phyloP scores from a whole-genome alignment of 2,329 filamentous ascomycete genomes.

The Ramularia endophylla region DNA sequence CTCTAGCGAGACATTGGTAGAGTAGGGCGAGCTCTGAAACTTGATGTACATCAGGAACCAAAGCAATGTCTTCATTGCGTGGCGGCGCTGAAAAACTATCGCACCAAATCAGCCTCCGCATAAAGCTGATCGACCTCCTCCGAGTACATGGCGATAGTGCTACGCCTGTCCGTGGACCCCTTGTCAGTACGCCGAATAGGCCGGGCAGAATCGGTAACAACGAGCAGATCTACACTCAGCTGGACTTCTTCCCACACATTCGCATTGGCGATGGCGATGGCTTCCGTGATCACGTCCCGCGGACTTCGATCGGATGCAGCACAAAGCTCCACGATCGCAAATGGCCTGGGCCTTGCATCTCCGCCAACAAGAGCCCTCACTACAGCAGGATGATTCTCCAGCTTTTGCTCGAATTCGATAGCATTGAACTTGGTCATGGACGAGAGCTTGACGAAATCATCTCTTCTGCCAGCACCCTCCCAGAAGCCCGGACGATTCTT shows the following conservation, averaged over 20 bases:
- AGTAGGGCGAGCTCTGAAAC: too few species aligned
- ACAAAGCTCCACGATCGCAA: constrained; percentile 14
- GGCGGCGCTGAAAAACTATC: too few species aligned
- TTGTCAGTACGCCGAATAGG: constrained; percentile 11
- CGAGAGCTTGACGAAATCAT: constrained; percentile 16
- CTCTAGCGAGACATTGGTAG: too few species aligned
- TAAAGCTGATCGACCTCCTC: constrained; percentile 7
- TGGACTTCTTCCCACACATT: constrained; percentile 9
- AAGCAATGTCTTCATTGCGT: too few species aligned
- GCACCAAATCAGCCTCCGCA: too few species aligned
- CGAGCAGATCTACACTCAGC: constrained; percentile 7
- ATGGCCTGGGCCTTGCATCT: constrained; percentile 3
- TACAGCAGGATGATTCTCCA: constrained; percentile 8
- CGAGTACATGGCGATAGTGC: constrained; percentile 11
- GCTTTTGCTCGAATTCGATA: constrained; percentile 10
- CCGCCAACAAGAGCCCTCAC: constrained; percentile 10
- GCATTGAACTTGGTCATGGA: constrained; percentile 17
- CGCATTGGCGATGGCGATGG: constrained; percentile 11
- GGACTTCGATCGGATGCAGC: too few species aligned
- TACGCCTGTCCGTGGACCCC: constrained; percentile 9
- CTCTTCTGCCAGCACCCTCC: constrained; percentile 7
- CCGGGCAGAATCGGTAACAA: constrained; percentile 9
- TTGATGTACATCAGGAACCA: too few species aligned
- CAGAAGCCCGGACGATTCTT: constrained; percentile 8
- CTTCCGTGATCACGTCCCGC: constrained; percentile 8